Base-by-base conservation (phyloP, 2,329 filamentous ascomycete genomes). In the Beauveria sp. region DNA sequence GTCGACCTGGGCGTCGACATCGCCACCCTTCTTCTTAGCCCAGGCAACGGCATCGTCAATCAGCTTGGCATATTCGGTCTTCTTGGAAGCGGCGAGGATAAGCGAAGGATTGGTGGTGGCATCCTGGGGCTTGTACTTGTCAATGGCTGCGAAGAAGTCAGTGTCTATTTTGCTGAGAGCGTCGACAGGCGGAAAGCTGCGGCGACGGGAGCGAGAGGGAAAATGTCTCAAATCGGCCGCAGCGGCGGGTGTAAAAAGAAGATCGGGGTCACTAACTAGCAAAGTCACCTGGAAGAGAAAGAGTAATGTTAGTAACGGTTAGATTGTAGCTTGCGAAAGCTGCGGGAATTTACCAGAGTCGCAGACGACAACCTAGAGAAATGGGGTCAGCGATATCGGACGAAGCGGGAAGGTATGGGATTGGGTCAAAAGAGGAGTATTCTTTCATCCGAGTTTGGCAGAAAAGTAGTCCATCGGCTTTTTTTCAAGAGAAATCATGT, bases 61-160 rank as follows among this genome's bases (percentile, higher is more conserved):
- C 74, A 98, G 82, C 78, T 88, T 88, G 73, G 90, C 91, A 78
- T 98, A 98, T 79, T 97, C 93, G 76, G 90, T 75, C 87, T 98
- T 98, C 86, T 99, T 98, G 75, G 95, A 93, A 67, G 95, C 95
- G 69, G 93, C 93, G 75, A 99, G 89, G 79, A 99, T 98, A 76
- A 99, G 85, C 66, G 95, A 98, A 64, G 95, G 95, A 88, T 99
- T 99, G 83, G 95, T 99, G 77, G 95, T 99, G 74, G 95, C 95
- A 90, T 99, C 95, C 85, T 99, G 93, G 68, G 95, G 95, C 88
- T 96, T 96, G 88, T 99, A 99, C 84, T 98, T 97, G 83, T 84
- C 93, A 78, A 99, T 99, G 78, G 93, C 93, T 87, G 80, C 76
- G 69, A 79, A 77, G 74, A 60, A 22, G 64, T 67, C 53, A 64